Base-by-base conservation (phyloP, 495 filamentous ascomycete species). In the Umbilicaria muhlenbergii region DNA sequence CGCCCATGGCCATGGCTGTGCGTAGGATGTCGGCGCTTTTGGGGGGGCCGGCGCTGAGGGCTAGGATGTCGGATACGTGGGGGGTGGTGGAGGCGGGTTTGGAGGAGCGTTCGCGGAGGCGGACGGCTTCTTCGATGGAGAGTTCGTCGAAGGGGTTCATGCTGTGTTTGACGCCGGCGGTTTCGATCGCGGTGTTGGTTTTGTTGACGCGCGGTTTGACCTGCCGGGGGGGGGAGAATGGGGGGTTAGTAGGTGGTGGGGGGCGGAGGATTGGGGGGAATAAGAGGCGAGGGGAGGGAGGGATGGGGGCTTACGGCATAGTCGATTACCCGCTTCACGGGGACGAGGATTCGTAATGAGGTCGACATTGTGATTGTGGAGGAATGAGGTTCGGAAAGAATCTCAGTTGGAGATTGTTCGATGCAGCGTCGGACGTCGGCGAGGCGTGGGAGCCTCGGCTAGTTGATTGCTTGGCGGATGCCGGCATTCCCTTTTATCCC, bases 71-170 rank as follows among this genome's bases (percentile, higher is more conserved):
- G 35, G 80, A 73, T 51, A 98, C 86, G 51, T 62, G 59, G 8
- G 66, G 46, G 8, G 67, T 61, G 38, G 21, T 6, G 21, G 38
- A 34, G 45, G 32, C 50, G 35, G 73, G 65, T 16, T 76, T 74
- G 39, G 43, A 46, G 53, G 76, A 72, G 64, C 81, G 78, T 62
- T 94, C 89, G 54, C 91, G 89, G 52, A 96, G 78, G 14, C 84
- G 86, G 45, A 94, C 79, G 50, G 86, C 83, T 67, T 94, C 91
- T 66, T 98, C 91, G 65, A 98, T 75, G 43, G 85, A 87, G 60
- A 98, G 84, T 65, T 96, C 91, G 67, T 98, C 91, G 70, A 98
- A 98, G 39, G 91, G 91, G 74, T 98, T 98, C 73, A 96, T 85
- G 62, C 76, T 82, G 73, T 95, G 91, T 65, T 96, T 98, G 53